These are phyloP conservation scores for Chalciporus pseudorubinellus DNA, from an alignment of 768 basidiomycete species.

Conservation along the genomic window DNA sequence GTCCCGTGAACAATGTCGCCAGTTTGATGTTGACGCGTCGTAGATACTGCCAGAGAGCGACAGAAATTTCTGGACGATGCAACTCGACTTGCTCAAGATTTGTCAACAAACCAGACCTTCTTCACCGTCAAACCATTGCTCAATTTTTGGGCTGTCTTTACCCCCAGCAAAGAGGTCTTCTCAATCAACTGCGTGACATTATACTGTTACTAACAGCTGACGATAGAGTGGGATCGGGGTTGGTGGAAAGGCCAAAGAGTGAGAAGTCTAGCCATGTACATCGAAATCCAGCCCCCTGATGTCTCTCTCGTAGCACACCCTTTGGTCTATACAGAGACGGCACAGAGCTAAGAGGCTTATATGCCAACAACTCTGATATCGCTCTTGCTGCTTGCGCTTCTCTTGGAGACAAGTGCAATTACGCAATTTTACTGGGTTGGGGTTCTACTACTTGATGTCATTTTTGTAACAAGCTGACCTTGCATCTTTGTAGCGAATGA, in stretches of 20 bases:
- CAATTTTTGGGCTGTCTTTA: conserved; percentile 81
- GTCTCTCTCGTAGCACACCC: conserved; percentile 48
- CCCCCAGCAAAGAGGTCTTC: conserved; percentile 67
- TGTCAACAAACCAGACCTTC: conserved; percentile 74
- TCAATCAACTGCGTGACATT: conserved; percentile 20
- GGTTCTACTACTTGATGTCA: conserved; percentile 5
- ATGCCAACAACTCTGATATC: conserved; percentile 63
- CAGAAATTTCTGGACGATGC: conserved; percentile 68
- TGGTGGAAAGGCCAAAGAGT: conserved; percentile 70
- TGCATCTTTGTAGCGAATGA: conserved; percentile 57
- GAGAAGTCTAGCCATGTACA: conserved; percentile 11
- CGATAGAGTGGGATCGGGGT: conserved; percentile 65
- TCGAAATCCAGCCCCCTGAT: conserved; percentile 1
- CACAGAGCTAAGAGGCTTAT: conserved; percentile 72
- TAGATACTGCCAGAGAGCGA: conserved; percentile 57
- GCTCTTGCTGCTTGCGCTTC: conserved; percentile 68
- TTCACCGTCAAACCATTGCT: conserved; percentile 70
- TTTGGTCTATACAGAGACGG: conserved; percentile 78
- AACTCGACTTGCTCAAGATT: conserved; percentile 59
- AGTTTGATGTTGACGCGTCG: background rate
- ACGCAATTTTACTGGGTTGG: conserved; percentile 70
- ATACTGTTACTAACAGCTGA: conserved; percentile 8
- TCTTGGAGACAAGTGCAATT: conserved; percentile 64
- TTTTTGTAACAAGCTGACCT: conserved; percentile 4
- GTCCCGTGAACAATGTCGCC: background rate